Base-by-base conservation (phyloP, 305 asterid species). In the Petunia hybrid region DNA sequence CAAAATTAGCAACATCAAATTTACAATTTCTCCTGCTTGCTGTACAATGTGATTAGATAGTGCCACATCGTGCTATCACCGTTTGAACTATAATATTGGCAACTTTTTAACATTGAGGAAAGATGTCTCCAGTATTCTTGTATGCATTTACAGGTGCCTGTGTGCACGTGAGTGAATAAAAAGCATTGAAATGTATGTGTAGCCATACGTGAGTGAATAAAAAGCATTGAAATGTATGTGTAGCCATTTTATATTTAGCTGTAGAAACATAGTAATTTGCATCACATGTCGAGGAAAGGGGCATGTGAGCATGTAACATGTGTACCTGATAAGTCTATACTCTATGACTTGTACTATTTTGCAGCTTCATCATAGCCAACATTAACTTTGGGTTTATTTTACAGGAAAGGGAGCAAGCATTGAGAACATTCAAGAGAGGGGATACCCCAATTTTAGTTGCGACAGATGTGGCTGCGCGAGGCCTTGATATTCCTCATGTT, bases 391-490 rank as follows among this genome's bases (percentile, higher is more conserved):
- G 59, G 16, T 69, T 51, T 75, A 31, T 51, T 60, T 73, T 81
- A 46, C 87, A 89, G 94, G 94, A 90, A 85, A 87, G 94, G 85
- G 94, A 90, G 87, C 80, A 46, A 3, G 94, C 94, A 53, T 68
- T 90, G 73, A 87, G 94, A 86, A 86, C 94, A 1, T 90, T 90
- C 62, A 90, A 90, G 87, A 89, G 90, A 66, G 94, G 94, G 70
- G 84, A 89, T 73, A 89, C 94, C 2, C 94, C 92, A 22, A 89
- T 89, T 80, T 81, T 90, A 83, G 92, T 90, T 71, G 94, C 94
- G 16, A 89, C 92, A 0, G 92, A 90, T 41, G 92, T 90, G 82
- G 95, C 95, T 73, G 93, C 92, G 43, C 94, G 92, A 78, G 95
- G 95, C 55, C 92, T 91, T 39, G 95, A 91, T 83, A 91, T 91